Evolutionary conservation across 2,329 filamentous ascomycete genomes (phyloP).

Genomic region (Aspergillus brasiliensis): DNA sequence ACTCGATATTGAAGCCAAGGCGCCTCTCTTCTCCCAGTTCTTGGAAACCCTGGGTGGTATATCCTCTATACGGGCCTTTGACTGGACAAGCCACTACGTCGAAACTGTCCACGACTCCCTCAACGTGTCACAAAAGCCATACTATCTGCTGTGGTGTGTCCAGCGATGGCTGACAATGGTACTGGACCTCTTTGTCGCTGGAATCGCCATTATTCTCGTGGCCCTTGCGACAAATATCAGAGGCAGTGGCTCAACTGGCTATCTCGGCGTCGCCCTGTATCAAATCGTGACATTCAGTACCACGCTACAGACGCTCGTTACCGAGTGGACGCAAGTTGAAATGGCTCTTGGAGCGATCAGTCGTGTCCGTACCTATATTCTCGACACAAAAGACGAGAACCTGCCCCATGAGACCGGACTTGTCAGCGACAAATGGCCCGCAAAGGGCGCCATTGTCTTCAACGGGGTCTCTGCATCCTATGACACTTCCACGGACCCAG

Average conservation of each 20-base stretch:
- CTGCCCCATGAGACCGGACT: background rate
- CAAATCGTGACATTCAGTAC: slow-evolving; percentile 51
- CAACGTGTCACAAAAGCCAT: slow-evolving; percentile 47
- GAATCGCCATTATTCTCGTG: slow-evolving; percentile 46
- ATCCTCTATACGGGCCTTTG: slow-evolving; percentile 54
- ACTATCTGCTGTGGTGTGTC: slow-evolving; percentile 49
- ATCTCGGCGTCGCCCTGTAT: slow-evolving; percentile 50
- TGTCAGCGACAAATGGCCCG: slow-evolving; percentile 24
- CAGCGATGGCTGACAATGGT: slow-evolving; percentile 49
- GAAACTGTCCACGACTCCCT: slow-evolving; percentile 42
- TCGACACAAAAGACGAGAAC: slow-evolving; percentile 30
- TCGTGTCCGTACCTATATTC: slow-evolving; percentile 54
- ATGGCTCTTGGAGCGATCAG: slow-evolving; percentile 59
- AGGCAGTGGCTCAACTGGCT: slow-evolving; percentile 41
- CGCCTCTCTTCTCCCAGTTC: slow-evolving; percentile 55
- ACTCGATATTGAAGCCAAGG: slow-evolving; percentile 49
- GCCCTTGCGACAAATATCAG: slow-evolving; percentile 43
- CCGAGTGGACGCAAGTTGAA: slow-evolving; percentile 57
- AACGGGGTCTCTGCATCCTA: slow-evolving; percentile 21
- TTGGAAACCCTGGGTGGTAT: slow-evolving; percentile 53
- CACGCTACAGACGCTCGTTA: slow-evolving; percentile 47
- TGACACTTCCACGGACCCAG: slow-evolving; percentile 9
- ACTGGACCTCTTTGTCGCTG: slow-evolving; percentile 48
- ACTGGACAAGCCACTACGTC: slow-evolving; percentile 45
- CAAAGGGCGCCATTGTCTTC: slow-evolving; percentile 24